phyloP scores from a whole-genome alignment of 768 basidiomycete genomes.

The Boletellus emodensis region DNA sequence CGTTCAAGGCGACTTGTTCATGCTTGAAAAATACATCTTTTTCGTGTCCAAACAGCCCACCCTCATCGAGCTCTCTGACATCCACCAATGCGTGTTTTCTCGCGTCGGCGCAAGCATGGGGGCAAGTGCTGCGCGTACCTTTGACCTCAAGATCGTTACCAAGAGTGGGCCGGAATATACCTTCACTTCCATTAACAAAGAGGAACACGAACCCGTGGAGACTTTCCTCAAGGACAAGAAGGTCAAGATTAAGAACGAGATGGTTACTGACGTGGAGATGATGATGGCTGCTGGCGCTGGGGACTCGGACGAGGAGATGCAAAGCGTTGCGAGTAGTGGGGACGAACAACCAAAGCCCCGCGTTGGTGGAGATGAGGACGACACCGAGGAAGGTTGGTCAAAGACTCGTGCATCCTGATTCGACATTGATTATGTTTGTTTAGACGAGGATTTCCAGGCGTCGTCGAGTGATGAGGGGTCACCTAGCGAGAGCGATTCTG shows the following conservation, averaged over 20 bases:
- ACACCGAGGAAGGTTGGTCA: conserved; percentile 64
- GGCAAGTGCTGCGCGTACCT: conserved; percentile 82
- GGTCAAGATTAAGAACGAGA: conserved; percentile 92
- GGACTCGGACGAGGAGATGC: conserved; percentile 80
- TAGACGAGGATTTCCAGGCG: conserved; percentile 90
- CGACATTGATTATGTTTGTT: conserved; percentile 1
- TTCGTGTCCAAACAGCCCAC: conserved; percentile 96
- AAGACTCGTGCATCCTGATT: neutral
- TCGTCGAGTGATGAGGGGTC: conserved; percentile 87
- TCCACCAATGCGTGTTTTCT: conserved; percentile 88
- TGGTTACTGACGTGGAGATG: conserved; percentile 82
- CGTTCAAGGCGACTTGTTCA: conserved; percentile 92
- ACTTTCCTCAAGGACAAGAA: conserved; percentile 87
- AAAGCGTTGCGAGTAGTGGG: conserved; percentile 71
- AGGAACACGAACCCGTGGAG: conserved; percentile 86
- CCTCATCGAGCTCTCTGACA: conserved; percentile 85
- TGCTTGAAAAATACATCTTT: conserved; percentile 96
- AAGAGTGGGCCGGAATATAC: conserved; percentile 81
- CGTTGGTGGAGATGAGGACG: conserved; percentile 56
- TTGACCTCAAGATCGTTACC: conserved; percentile 87
- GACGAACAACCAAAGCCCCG: conserved; percentile 53
- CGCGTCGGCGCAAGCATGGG: conserved; percentile 85
- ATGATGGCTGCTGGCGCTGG: conserved; percentile 60
- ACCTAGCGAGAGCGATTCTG: conserved; percentile 69
- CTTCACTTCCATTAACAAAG: conserved; percentile 93